A percentile compares a stretch with the other conserved stretches of the same genome.
Conservation (phyloP, 1,139 yeast species). For the Pichiaceae sp. region DNA sequence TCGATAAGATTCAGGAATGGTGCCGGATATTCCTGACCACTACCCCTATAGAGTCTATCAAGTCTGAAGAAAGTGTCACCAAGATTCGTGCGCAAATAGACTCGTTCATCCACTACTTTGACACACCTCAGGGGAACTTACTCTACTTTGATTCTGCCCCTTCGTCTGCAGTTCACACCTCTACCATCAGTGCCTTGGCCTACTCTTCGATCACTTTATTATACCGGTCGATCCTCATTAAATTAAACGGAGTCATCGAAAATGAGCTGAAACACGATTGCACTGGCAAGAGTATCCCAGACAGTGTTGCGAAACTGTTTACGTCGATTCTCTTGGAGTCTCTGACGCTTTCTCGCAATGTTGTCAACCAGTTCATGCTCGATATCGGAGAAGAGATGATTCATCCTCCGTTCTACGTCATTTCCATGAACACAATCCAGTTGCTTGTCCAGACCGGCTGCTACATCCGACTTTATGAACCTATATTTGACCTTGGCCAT, state of each 20-base stretch:
- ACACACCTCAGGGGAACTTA: constrained; percentile 18
- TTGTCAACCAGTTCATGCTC: not conserved
- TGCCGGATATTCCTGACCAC: constrained; percentile 21
- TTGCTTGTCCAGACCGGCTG: not conserved
- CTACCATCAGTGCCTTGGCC: too few relatives aligned
- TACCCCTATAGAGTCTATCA: constrained; percentile 19
- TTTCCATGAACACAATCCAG: not conserved
- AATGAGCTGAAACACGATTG: constrained; percentile 10
- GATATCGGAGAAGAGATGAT: not conserved
- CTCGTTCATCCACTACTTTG: constrained; percentile 18
- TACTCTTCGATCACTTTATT: constrained; percentile 18
- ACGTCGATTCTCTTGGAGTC: not conserved
- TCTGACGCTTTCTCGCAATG: not conserved
- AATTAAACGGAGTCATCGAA: constrained; percentile 16
- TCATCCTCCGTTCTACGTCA: not conserved
- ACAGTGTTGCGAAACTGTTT: constrained; percentile 4
- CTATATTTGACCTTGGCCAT: not conserved
- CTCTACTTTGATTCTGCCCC: constrained; percentile 18
- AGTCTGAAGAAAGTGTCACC: constrained; percentile 10
- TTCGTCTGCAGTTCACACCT: constrained; percentile 16
- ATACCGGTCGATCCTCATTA: constrained; percentile 20
- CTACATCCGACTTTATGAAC: not conserved
- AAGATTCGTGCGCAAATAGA: constrained; percentile 16
- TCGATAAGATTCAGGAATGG: constrained; percentile 23
- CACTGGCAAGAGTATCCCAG: constrained; percentile 10